These are phyloP conservation scores for Lolium rigidum DNA, from an alignment of 176 grass and related monocot species.

Conservation along the genomic window DNA sequence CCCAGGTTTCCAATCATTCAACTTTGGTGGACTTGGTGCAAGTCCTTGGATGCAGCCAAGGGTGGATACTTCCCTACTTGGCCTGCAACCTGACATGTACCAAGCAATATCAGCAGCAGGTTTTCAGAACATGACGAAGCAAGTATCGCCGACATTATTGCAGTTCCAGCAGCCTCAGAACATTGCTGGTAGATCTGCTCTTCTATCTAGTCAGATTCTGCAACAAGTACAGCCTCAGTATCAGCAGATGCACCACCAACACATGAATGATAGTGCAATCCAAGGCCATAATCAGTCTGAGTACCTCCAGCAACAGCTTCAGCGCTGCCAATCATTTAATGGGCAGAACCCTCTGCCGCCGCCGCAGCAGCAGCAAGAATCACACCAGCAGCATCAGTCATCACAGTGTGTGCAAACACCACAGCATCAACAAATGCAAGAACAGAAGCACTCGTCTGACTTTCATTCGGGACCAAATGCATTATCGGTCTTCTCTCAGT, in stretches of 20 bases:
- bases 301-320: conserved; percentile 64
- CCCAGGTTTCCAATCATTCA: conserved; percentile 72
- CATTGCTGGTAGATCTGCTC: conserved; percentile 48
- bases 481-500: conserved; percentile 44
- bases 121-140: conserved; percentile 61
- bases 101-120: conserved; percentile 56
- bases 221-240: conserved; percentile 68
- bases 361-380: conserved; percentile 48
- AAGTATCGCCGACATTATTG: conserved; percentile 59
- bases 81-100: conserved; percentile 77
- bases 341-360: conserved; percentile 54
- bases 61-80: conserved; percentile 61
- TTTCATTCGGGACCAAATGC: conserved; percentile 49
- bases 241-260: conserved; percentile 60
- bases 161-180: conserved; percentile 85
- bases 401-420: conserved; percentile 52
- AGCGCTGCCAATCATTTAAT: conserved; percentile 54
- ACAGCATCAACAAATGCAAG: conserved; percentile 75
- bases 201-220: conserved; percentile 68
- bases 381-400: conserved; percentile 49
- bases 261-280: conserved; percentile 51
- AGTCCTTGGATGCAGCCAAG: conserved; percentile 82
- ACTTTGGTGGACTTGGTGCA: conserved; percentile 71
- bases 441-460: conserved; percentile 52
- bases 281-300: conserved; percentile 66